Evolutionary conservation across 1,139 yeast species (phyloP).

Genomic region (Nakaseomyces nivariensis): DNA sequence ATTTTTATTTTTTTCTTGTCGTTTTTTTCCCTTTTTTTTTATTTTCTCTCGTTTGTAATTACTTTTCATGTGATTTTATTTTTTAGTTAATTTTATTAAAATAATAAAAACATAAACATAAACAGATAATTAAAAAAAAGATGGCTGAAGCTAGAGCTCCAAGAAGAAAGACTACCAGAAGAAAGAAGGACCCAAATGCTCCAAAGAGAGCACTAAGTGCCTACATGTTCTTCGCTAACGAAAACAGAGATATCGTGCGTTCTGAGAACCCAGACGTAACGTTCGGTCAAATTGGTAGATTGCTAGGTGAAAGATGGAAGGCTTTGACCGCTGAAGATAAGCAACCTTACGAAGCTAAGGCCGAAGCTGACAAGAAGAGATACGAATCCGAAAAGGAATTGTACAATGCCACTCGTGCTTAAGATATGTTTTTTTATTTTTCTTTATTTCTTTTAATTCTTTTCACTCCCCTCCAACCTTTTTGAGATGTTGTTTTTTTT

Average conservation of each 20-base stretch:
- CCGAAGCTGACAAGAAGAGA: conserved; percentile 93
- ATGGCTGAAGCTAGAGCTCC: conserved; percentile 7
- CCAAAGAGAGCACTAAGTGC: conserved; percentile 98
- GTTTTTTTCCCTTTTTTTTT: neutral
- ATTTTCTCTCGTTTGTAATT: neutral
- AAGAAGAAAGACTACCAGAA: conserved; percentile 30
- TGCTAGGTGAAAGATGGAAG: conserved; percentile 96
- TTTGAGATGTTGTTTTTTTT: no score
- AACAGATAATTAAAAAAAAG: neutral
- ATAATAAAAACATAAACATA: neutral
- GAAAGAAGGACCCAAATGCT: conserved; percentile 79
- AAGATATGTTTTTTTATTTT: neutral
- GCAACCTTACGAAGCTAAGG: conserved; percentile 83
- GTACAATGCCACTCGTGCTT: conserved; percentile 44
- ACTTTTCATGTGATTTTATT: neutral
- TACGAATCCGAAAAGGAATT: conserved; percentile 94
- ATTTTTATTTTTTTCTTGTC: neutral
- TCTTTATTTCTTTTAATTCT: no score
- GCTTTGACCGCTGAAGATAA: conserved; percentile 72
- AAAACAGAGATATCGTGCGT: conserved; percentile 89
- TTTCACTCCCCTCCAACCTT: no score
- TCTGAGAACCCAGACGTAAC: conserved; percentile 91
- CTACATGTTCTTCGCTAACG: conserved; percentile 97
- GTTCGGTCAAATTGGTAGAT: conserved; percentile 85
- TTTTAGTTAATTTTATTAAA: neutral